Base-by-base conservation (phyloP, 2,329 filamentous ascomycete genomes). In the Orbilia oligospora region DNA sequence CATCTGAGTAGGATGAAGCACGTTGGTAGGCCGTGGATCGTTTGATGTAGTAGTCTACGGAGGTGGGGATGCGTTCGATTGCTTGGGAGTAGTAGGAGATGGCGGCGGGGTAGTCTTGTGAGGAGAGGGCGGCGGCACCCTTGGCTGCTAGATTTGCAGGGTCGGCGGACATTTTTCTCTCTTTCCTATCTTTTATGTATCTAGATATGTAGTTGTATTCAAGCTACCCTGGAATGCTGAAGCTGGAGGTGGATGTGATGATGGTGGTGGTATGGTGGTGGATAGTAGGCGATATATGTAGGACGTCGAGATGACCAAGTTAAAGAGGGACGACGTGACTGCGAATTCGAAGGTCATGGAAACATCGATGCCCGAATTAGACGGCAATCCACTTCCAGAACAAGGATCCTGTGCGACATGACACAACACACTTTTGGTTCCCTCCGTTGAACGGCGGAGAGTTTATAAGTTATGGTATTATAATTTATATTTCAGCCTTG, bases 11-110 rank as follows among this genome's bases (percentile, higher is more conserved):
- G 20, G 81, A 71, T 16, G 71, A 86, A 22, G 87, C 85, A 48
- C 90, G 89, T 30, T 89, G 88, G 82, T 90, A 88, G 49, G 90
- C 90, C 20, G 87, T 90, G 3, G 89, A 89, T 27, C 90, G 89
- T 81, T 90, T 88, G 81, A 90, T 88, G 83, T 90, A 90, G 84
- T 91, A 91, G 81, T 88, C 86, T 6, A 89, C 88, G 1, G 90
- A 89, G 44, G 86, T 87, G 1, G 90, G 88, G 38, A 87, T 87
- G 69, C 86, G 83, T 30, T 55, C 67, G 18, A 90, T 84, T 22
- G 89, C 89, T 41, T 85, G 83, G 3, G 89, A 89, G 83, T 87
- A 90, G 80, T 86, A 84, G 63, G 85, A 83, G 80, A 91, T 87
- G 41, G 90, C 90, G 80, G 86, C 84, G 12, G 85, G 83, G 81